Conservation (phyloP, 192 early-diverging fungal genomes). For the Entophlyctis luteolus region DNA sequence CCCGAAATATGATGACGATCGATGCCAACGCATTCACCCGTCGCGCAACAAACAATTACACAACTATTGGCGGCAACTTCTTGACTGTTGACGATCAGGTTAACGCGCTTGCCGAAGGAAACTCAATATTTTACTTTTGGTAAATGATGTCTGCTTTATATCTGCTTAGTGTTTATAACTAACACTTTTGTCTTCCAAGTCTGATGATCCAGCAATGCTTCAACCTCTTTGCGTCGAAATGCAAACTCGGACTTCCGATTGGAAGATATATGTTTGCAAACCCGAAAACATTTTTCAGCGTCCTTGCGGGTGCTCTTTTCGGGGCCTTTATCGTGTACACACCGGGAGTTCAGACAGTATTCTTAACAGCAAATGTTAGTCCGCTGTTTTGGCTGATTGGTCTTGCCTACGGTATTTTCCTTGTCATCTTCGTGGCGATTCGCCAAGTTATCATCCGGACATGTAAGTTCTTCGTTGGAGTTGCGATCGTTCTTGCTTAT, state of each 20-base stretch:
- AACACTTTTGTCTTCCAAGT: too few relatives aligned
- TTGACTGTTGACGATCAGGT: constrained; percentile 53
- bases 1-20: too few relatives aligned
- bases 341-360: constrained; percentile 41
- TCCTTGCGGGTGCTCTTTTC: constrained; percentile 56
- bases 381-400: constrained; percentile 80
- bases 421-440: neutral
- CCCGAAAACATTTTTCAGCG: constrained; percentile 43
- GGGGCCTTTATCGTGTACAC: constrained; percentile 49
- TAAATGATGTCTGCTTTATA: too few relatives aligned
- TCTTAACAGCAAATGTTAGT: constrained; percentile 54
- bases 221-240: constrained; percentile 93
- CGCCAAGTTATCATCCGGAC: neutral
- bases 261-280: constrained; percentile 73
- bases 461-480: constrained; percentile 15
- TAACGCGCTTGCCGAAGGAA: constrained; percentile 70
- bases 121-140: constrained; percentile 73
- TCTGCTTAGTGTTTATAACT: too few relatives aligned
- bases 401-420: constrained; percentile 42
- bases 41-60: constrained; percentile 30
- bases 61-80: neutral
- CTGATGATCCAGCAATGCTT: constrained; percentile 86
- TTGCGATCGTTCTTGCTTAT: constrained; percentile 56
- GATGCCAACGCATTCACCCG: constrained; percentile 37
- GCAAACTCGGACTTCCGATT: constrained; percentile 70